Evolutionary conservation across 2,329 filamentous ascomycete species (phyloP), one percentile per base, ranked within the genome.

Genomic region (Colletotrichum horii): DNA sequence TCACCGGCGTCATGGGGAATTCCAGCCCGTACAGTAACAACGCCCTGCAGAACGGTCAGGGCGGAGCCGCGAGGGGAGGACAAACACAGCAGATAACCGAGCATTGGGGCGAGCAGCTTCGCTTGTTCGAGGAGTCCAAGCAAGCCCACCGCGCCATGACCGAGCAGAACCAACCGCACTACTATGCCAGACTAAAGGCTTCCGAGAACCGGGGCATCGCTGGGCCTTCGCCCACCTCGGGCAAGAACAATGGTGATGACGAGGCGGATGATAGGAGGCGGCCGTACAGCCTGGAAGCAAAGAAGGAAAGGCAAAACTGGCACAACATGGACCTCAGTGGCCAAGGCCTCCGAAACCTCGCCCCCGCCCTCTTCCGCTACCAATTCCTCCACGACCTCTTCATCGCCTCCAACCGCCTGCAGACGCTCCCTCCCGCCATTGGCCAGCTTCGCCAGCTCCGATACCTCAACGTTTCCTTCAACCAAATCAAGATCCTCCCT

Each of bases 241-340:
- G 90, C 80, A 84, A 85, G 71, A 83, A 85, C 14, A 82, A 88
- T 4, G 86, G 87, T 64, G 91, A 92, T 62, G 87, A 88, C 71
- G 90, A 92, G 75, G 80, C 85, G 19, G 89, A 89, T 64, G 91
- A 92, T 79, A 87, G 90, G 79, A 88, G 91, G 80, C 85, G 91
- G 72, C 91, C 91, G 36, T 90, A 93, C 80, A 93, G 93, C 80
- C 88, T 94, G 71, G 91, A 94, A 76, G 91, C 91, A 80, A 88
- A 91, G 75, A 89, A 91, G 77, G 92, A 93, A 80, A 88, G 93
- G 78, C 94, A 98, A 84, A 94, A 96, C 81, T 98, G 97, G 97
- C 92, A 95, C 83, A 96, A 96, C 78, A 89, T 99, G 80, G 97
- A 99, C 84, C 93, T 98, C 83, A 97, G 96, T 80, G 97, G 97